Evolutionary conservation across 495 filamentous ascomycete species (phyloP).

Genomic region (Glarea lozoyensis): DNA sequence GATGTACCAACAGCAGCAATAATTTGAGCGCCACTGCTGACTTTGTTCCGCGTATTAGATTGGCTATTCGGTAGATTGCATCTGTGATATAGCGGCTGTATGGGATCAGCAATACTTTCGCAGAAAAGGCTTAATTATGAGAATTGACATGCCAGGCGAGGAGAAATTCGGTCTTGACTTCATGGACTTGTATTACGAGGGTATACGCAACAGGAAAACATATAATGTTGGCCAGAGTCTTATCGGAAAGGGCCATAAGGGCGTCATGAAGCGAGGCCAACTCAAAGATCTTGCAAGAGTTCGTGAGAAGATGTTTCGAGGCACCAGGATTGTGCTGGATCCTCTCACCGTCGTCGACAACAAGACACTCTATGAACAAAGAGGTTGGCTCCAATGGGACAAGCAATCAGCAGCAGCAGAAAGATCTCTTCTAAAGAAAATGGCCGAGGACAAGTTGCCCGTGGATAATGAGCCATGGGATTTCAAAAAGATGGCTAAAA

Average conservation of each 20-base stretch:
- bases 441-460: background rate
- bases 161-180: slow-evolving; percentile 5
- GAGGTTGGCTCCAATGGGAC: slow-evolving; percentile 6
- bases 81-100: slow-evolving; percentile 3
- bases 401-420: slow-evolving; percentile 1
- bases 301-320: background rate
- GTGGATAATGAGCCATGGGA: slow-evolving; percentile 3
- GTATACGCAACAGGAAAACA: background rate
- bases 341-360: slow-evolving; percentile 4
- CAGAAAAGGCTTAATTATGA: slow-evolving; percentile 7
- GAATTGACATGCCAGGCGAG: slow-evolving; percentile 9
- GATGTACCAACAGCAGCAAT: too few relatives aligned
- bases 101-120: slow-evolving; percentile 7
- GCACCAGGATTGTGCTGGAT: slow-evolving; percentile 6
- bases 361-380: background rate
- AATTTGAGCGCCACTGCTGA: too few relatives aligned
- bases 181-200: slow-evolving; percentile 8
- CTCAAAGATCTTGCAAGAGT: background rate
- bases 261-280: background rate
- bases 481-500: background rate
- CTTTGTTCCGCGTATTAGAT: slow-evolving; percentile 2
- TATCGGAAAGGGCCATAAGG: background rate
- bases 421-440: background rate
- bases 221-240: background rate
- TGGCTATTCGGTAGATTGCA: too few relatives aligned